Base-by-base conservation (phyloP, 1,284 basidiomycete genomes). In the Melampsora larici-populina region DNA sequence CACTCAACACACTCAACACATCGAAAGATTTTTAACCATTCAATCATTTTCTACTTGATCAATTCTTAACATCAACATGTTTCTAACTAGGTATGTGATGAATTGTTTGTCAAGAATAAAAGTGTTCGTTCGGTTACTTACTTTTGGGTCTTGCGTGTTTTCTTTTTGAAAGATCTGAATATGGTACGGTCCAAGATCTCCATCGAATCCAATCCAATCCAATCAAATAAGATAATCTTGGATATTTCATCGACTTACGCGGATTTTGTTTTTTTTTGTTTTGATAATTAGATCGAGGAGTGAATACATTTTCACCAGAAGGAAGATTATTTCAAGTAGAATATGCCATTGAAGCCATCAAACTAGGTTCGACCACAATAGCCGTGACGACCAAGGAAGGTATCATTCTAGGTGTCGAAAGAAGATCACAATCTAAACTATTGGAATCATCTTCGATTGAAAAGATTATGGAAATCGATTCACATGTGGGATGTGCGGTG, bases 381-480 rank as follows among this genome's bases (percentile, higher is more conserved):
- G 97, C 96, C 78, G 85, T 85, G 67, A 82, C 85, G 31, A 87
- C 86, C 0, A 87, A 89, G 51, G 88, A 93, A 80, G 97, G 97
- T 78, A 92, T 95, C 80, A 88, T 99, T 79, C 90, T 99, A 79
- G 97, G 90, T 70, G 94, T 99, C 79, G 97, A 99, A 87, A 98
- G 99, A 87, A 94, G 97, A 84, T 94, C 97, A 71, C 95, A 97
- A 85, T 98, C 95, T 0, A 92, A 94, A 31, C 89, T 99, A 74
- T 90, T 99, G 81, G 97, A 98, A 86, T 90, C 93, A 24, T 92
- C 90, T 80, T 95, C 94, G 76, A 96, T 99, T 84, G 97, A 99
- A 85, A 99, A 99, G 87, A 99, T 99, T 84, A 98, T 99, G 95
- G 96, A 99, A 87, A 97, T 99, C 82, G 97, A 99, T 86, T 83